phyloP scores from a whole-genome alignment of 805 yeast genomes.

The Allodekkera sacchari region DNA sequence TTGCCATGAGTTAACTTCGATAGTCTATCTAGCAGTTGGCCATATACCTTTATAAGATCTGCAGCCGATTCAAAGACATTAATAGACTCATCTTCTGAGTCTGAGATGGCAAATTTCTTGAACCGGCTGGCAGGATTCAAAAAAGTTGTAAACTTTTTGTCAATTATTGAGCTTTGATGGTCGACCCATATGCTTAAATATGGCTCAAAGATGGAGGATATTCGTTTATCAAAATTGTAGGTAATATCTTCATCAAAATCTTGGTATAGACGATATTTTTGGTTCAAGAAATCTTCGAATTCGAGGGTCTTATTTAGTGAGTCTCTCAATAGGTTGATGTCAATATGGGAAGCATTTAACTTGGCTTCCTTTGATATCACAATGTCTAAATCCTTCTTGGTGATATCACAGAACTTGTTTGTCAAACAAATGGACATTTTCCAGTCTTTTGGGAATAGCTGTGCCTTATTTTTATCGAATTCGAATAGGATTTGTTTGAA shows the following conservation, averaged over 20 bases:
- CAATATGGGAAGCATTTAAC: slow-evolving; percentile 25
- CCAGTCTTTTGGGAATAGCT: slow-evolving; percentile 68
- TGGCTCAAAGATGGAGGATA: slow-evolving; percentile 74
- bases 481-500: slow-evolving; percentile 64
- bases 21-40: slow-evolving; percentile 65
- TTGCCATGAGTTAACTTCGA: slow-evolving; percentile 48
- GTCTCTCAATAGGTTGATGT: slow-evolving; percentile 58
- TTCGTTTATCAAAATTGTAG: slow-evolving; percentile 29
- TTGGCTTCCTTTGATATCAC: slow-evolving; percentile 37
- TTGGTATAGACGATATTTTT: slow-evolving; percentile 42
- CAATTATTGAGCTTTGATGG: slow-evolving; percentile 64
- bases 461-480: slow-evolving; percentile 38
- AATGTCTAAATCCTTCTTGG: slow-evolving; percentile 56
- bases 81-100: slow-evolving; percentile 7
- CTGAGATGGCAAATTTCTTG: slow-evolving; percentile 29
- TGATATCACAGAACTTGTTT: slow-evolving; percentile 54
- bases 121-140: slow-evolving; percentile 47
- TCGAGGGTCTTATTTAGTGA: slow-evolving; percentile 73
- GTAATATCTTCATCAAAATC: slow-evolving; percentile 24
- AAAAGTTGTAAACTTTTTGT: slow-evolving; percentile 56
- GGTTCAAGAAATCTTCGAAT: slow-evolving; percentile 68
- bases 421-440: slow-evolving; percentile 55
- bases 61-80: slow-evolving; percentile 81
- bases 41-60: slow-evolving; percentile 72
- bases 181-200: slow-evolving; percentile 78